phyloP scores from a whole-genome alignment of 345 rosid genomes.

The Syzygium oleosum region DNA sequence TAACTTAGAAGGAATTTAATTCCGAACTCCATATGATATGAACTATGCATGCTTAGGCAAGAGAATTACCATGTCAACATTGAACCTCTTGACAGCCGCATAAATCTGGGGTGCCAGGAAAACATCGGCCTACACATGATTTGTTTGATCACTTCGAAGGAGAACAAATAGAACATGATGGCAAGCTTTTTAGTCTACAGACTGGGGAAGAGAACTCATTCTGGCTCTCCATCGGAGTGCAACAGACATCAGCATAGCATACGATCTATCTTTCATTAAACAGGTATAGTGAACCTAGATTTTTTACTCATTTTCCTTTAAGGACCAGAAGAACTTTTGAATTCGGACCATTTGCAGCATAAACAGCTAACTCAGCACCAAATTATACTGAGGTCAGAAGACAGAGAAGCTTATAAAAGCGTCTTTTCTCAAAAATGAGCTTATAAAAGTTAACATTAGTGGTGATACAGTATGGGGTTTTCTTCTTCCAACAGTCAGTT shows the following conservation, averaged over 20 bases:
- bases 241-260: not conserved
- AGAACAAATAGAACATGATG: not conserved
- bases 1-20: not conserved
- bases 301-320: not conserved
- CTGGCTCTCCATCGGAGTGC: not conserved
- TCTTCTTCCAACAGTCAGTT: not conserved
- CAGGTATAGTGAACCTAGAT: not conserved
- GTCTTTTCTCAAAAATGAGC: not conserved
- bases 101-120: conserved; percentile 69
- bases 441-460: not conserved
- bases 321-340: not conserved
- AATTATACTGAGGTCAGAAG: not conserved
- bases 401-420: not conserved
- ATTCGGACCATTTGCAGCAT: not conserved
- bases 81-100: conserved; percentile 39
- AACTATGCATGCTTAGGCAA: not conserved
- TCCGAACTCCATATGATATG: not conserved
- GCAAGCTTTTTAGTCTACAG: not conserved
- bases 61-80: conserved; percentile 60
- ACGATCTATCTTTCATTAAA: not conserved
- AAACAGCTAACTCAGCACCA: not conserved
- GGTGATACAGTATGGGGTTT: not conserved
- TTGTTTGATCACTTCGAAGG: not conserved
- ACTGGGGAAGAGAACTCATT: not conserved
- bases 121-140: conserved; percentile 65